Base-by-base conservation (phyloP, 371 early-diverging fungal genomes). In the Saksenaea oblongispora region DNA sequence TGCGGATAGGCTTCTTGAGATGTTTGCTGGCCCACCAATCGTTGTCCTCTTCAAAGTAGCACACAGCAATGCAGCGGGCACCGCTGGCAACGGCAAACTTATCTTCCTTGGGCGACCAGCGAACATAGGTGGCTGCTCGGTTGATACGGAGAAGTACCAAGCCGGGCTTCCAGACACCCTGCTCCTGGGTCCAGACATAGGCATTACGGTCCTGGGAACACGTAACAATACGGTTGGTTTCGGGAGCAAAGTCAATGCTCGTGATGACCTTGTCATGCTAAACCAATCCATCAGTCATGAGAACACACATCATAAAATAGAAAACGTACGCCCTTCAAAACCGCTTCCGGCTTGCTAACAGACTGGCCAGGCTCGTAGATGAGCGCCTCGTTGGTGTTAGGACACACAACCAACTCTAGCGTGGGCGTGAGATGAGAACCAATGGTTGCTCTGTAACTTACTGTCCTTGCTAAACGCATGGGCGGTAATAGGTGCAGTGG, bases 141-240 rank as follows among this genome's bases (percentile, higher is more conserved):
- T 96, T 94, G 76, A 98, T 92, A 62, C 98, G 92, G 60, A 98
- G 78, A 34, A 96, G 86, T 18, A 98, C 99, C 39, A 98, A 84
- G 28, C 92, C 94, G 31, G 96, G 98, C 74, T 93, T 93, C 98
- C 98, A 98, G 17, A 77, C 70, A 37, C 80, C 73, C 1, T 71
- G 70, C 61, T 95, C 95, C 37, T 87, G 78, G 4, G 87, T 91
- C 98, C 98, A 98, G 34, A 98, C 99, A 73, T 98, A 98, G 17
- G 98, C 98, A 73, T 98, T 98, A 65, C 96, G 89, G 79, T 98
- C 99, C 83, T 98, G 98, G 55, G 95, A 95, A 79, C 97, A 96
- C 24, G 98, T 93, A 15, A 97, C 98, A 64, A 98, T 92, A 56
- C 94, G 87, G 85, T 98, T 96, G 59, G 97, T 89, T 58, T 89